Conservation (phyloP, 208 protist species). For the Crithidia sp. region DNA sequence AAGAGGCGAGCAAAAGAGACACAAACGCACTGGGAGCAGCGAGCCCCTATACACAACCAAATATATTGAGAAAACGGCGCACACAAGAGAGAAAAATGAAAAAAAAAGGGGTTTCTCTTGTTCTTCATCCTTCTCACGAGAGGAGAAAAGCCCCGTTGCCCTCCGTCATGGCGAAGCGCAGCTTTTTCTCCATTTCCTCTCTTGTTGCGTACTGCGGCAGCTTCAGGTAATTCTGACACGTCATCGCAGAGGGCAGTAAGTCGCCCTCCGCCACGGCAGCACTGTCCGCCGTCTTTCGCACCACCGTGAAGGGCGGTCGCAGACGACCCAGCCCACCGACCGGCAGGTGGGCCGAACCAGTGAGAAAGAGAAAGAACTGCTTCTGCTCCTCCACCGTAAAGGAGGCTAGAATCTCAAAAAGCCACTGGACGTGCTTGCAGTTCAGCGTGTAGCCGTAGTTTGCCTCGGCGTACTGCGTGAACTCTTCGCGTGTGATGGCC, state of each 20-base stretch:
- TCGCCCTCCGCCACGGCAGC: conserved; percentile 60
- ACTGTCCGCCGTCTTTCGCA: conserved; percentile 84
- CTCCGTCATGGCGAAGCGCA: conserved; percentile 87
- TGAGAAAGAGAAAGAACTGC: conserved; percentile 91
- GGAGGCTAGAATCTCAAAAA: conserved; percentile 85
- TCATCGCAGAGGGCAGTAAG: conserved; percentile 92
- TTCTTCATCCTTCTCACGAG: conserved; percentile 45
- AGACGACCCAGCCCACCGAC: conserved; percentile 78
- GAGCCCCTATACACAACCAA: background rate
- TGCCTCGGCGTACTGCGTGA: conserved; percentile 74
- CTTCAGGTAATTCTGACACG: conserved; percentile 94
- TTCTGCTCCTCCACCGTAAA: conserved; percentile 78
- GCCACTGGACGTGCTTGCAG: conserved; percentile 78
- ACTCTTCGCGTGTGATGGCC: conserved; percentile 68
- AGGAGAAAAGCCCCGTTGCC: conserved; percentile 86
- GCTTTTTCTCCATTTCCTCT: conserved; percentile 84
- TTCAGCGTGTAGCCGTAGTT: conserved; percentile 88
- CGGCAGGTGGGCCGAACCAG: conserved; percentile 83
- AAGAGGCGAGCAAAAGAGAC: conserved; percentile 12
- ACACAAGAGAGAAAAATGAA: too few species aligned
- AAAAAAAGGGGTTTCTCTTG: too few species aligned
- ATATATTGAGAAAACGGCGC: too few species aligned
- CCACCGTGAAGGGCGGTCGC: conserved; percentile 88
- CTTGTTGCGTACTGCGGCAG: conserved; percentile 87
- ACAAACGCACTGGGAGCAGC: background rate